Conservation (phyloP, 2,329 filamentous ascomycete genomes). For the Calonectria honghensis region DNA sequence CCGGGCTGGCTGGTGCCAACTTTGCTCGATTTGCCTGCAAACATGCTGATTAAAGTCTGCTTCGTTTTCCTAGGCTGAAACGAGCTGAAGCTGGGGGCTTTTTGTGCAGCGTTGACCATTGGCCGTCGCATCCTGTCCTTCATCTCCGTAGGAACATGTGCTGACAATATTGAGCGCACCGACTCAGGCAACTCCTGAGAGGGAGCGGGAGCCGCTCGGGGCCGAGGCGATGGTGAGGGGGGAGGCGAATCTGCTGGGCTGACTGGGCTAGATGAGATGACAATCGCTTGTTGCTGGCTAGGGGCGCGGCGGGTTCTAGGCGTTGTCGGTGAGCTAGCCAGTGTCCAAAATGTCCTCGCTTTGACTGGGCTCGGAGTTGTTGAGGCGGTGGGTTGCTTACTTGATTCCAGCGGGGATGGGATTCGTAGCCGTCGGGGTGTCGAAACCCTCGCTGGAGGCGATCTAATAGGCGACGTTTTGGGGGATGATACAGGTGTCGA, state of each 20-base stretch:
- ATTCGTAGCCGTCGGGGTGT: conserved; percentile 49
- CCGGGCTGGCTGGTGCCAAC: conserved; percentile 34
- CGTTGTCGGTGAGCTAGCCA: conserved; percentile 65
- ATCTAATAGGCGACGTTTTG: conserved; percentile 10
- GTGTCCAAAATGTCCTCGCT: conserved; percentile 60
- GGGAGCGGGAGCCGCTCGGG: conserved; percentile 40
- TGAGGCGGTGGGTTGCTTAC: conserved; percentile 61
- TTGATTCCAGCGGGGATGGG: conserved; percentile 55
- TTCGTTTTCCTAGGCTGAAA: conserved; percentile 52
- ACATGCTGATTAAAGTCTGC: conserved; percentile 60
- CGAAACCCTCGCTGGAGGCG: conserved; percentile 30
- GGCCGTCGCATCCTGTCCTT: conserved; percentile 30
- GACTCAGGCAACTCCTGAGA: conserved; percentile 50
- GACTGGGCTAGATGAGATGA: conserved; percentile 67
- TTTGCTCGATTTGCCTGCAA: conserved; percentile 45
- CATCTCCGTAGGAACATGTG: conserved; percentile 48
- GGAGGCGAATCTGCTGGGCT: conserved; percentile 55
- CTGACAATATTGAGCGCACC: conserved; percentile 52
- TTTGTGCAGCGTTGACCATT: conserved; percentile 9
- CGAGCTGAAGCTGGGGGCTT: conserved; percentile 18
- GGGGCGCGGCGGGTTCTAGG: conserved; percentile 60
- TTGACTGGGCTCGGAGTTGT: conserved; percentile 49
- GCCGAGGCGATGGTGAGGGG: conserved; percentile 50
- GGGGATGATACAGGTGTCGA: conserved; percentile 15
- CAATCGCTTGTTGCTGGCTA: conserved; percentile 61